Conservation (phyloP, 2,329 filamentous ascomycete genomes). For the Neofusicoccum ribis region DNA sequence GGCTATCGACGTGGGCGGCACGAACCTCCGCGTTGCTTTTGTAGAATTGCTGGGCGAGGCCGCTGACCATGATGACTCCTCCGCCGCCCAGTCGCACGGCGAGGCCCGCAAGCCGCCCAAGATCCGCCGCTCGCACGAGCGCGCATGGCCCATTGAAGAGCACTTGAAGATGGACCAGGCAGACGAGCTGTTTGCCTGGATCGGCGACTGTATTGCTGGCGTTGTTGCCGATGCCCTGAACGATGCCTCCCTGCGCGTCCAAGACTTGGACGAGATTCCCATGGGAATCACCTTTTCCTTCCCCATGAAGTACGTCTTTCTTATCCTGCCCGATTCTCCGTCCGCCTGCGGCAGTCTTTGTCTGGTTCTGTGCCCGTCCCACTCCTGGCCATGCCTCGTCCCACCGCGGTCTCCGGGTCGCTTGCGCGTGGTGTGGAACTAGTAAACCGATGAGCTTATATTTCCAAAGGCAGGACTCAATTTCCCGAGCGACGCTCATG, state of each 20-base stretch:
- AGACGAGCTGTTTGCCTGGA: constrained; percentile 77
- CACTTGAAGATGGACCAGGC: constrained; percentile 73
- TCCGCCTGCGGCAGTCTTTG: not conserved
- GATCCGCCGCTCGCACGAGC: constrained; percentile 64
- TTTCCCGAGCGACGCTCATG: constrained; percentile 64
- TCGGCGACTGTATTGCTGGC: constrained; percentile 73
- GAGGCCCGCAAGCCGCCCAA: constrained; percentile 35
- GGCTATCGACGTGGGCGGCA: constrained; percentile 59
- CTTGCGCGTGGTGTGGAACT: constrained; percentile 22
- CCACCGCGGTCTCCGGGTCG: not conserved
- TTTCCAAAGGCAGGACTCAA: constrained; percentile 53
- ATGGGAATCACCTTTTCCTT: constrained; percentile 72
- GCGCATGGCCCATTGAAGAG: constrained; percentile 72
- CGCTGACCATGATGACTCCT: constrained; percentile 37
- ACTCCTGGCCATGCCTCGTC: not conserved
- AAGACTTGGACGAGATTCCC: constrained; percentile 51
- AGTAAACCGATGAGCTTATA: constrained; percentile 16
- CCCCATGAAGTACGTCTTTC: constrained; percentile 57
- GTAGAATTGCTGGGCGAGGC: constrained; percentile 59
- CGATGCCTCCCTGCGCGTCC: constrained; percentile 28
- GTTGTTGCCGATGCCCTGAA: constrained; percentile 64
- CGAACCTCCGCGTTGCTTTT: constrained; percentile 68
- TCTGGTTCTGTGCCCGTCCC: not conserved
- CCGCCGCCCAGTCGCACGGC: constrained; percentile 20
- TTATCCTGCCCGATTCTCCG: constrained; percentile 1